A percentile compares a stretch with the other conserved stretches of the same genome.
Evolutionary conservation across 495 filamentous ascomycete species (phyloP).

Genomic region (Saxophila tyrrhenica): DNA sequence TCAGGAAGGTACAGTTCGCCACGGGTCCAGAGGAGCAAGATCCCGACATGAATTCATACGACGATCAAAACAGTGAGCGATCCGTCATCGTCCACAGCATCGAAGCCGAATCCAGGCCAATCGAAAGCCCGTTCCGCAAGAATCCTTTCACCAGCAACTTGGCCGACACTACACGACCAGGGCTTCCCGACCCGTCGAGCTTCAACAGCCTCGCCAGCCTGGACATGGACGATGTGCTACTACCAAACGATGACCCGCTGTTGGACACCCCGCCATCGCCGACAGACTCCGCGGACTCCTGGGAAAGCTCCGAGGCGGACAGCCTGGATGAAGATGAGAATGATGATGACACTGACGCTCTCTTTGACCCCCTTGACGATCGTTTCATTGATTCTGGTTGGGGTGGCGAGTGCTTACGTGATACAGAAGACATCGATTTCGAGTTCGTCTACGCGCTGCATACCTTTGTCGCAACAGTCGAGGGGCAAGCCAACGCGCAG

Average conservation of each 20-base stretch:
- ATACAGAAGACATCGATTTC: slow-evolving; percentile 96
- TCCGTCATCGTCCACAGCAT: background rate
- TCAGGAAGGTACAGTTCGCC: background rate
- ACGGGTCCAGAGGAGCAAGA: background rate
- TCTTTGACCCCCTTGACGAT: slow-evolving; percentile 35
- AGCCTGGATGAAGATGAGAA: slow-evolving; percentile 10
- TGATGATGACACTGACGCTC: slow-evolving; percentile 43
- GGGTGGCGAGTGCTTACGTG: slow-evolving; percentile 70
- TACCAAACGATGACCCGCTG: slow-evolving; percentile 33
- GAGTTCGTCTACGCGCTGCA: slow-evolving; percentile 98
- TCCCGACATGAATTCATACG: background rate
- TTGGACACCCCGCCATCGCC: slow-evolving; percentile 24
- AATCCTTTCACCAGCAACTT: slow-evolving; percentile 1
- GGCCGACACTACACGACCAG: background rate
- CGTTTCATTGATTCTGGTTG: slow-evolving; percentile 56
- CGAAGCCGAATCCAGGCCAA: background rate
- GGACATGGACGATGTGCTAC: slow-evolving; percentile 29
- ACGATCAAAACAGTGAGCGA: background rate
- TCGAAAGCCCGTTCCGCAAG: slow-evolving; percentile 15
- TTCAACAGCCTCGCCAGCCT: slow-evolving; percentile 20
- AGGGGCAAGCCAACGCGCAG: slow-evolving; percentile 94
- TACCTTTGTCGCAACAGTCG: slow-evolving; percentile 93
- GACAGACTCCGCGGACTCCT: slow-evolving; percentile 21
- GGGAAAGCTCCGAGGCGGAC: slow-evolving; percentile 20
- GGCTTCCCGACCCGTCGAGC: slow-evolving; percentile 10